Conservation (phyloP, 768 basidiomycete species). For the Auricularia sp. region DNA sequence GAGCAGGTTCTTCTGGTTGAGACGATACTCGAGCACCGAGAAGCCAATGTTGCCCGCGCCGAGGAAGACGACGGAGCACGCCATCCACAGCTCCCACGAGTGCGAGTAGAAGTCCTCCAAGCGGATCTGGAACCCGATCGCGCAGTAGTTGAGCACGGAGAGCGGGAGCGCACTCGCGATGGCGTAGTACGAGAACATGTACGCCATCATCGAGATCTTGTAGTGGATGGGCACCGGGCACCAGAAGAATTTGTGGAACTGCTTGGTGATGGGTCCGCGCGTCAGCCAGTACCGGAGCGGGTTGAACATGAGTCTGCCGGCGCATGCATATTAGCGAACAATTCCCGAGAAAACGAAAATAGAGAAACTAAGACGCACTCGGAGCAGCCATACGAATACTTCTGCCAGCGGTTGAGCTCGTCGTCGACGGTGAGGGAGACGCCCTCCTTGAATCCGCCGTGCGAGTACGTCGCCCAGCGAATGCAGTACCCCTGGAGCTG, state of each 20-base stretch:
- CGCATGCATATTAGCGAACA: slow-evolving; percentile 7
- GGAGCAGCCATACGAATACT: slow-evolving; percentile 55
- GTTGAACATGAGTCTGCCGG: slow-evolving; percentile 61
- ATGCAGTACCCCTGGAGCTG: slow-evolving; percentile 57
- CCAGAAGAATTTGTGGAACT: slow-evolving; percentile 70
- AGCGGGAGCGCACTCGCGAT: slow-evolving; percentile 55
- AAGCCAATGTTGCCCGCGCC: slow-evolving; percentile 53
- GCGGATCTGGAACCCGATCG: slow-evolving; percentile 51
- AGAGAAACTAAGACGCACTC: not conserved
- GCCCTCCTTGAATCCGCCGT: slow-evolving; percentile 84
- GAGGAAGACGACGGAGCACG: slow-evolving; percentile 51
- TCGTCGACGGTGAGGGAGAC: slow-evolving; percentile 85
- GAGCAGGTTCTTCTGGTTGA: slow-evolving; percentile 45
- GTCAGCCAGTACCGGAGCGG: slow-evolving; percentile 71
- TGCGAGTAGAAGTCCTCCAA: slow-evolving; percentile 66
- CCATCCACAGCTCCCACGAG: slow-evolving; percentile 65
- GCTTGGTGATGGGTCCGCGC: slow-evolving; percentile 74
- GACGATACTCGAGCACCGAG: slow-evolving; percentile 59
- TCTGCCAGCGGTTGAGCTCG: slow-evolving; percentile 89
- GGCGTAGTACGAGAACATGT: slow-evolving; percentile 47
- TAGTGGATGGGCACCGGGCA: slow-evolving; percentile 69
- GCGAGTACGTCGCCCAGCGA: slow-evolving; percentile 78
- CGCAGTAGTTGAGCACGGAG: slow-evolving; percentile 58
- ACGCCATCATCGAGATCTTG: slow-evolving; percentile 64
- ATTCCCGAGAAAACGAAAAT: slow-evolving; percentile 5